Base-by-base conservation (phyloP, 2,329 filamentous ascomycete species). In the Aspergillus sp. region DNA sequence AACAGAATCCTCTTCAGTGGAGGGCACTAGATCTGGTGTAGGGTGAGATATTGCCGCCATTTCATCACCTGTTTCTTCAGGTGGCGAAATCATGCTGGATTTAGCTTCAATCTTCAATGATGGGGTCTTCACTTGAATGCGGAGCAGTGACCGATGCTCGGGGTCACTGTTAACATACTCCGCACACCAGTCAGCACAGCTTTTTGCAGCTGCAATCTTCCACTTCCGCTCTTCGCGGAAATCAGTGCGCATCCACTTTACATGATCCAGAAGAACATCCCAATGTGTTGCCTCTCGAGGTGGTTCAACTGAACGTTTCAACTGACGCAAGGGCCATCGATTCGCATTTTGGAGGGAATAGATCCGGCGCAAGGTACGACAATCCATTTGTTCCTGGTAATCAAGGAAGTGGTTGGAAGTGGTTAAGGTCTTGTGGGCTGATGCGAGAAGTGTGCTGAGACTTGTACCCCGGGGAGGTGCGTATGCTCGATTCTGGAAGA, bases 201-300 rank as follows among this genome's bases (percentile, higher is more conserved):
- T 92, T 60, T 88, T 89, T 5, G 93, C 93, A 38, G 89, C 85
- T 2, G 90, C 86, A 71, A 87, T 88, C 78, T 97, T 98, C 92
- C 93, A 96, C 73, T 96, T 96, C 42, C 92, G 83, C 75, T 98
- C 95, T 76, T 97, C 91, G 54, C 90, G 86, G 71, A 97, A 98
- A 76, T 99, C 95, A 1, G 92, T 97, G 54, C 93, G 87, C 91
- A 99, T 96, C 94, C 94, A 98, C 75, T 93, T 96, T 85, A 94
- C 91, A 79, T 99, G 93, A 67, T 92, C 86, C 32, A 99, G 80
- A 58, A 98, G 75, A 55, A 94, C 84, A 77, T 99, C 95, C 85
- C 89, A 91, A 67, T 98, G 94, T 2, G 89, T 88, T 1, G 86
- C 84, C 17, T 88, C 89, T 39, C 92, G 86, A 3, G 86, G 83